Evolutionary conservation across 2,329 filamentous ascomycete genomes (phyloP), one percentile per base, ranked within the genome.

Genomic region (Ophiostoma montium): DNA sequence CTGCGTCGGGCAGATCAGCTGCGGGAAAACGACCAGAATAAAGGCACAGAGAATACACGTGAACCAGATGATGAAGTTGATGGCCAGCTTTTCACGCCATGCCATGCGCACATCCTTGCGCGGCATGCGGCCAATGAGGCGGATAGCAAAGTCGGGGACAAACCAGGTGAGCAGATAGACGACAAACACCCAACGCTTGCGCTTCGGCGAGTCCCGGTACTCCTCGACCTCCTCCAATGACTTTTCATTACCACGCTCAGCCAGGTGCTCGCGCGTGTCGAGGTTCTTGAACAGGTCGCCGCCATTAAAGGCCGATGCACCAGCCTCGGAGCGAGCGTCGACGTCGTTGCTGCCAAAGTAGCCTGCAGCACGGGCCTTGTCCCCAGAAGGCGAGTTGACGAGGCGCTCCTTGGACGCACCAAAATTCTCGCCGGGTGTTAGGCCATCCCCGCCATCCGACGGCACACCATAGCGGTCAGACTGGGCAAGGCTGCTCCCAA

Each of bases 201-300:
- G 85, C 58, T 80, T 86, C 6, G 80, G 70, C 46, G 85, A 90
- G 52, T 86, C 78, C 42, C 77, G 77, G 54, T 82, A 78, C 59
- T 89, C 86, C 55, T 98, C 92, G 2, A 98, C 86, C 64, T 95
- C 90, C 52, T 86, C 80, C 67, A 95, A 77, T 15, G 86, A 80
- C 65, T 90, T 87, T 57, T 94, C 86, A 56, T 95, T 94, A 53
- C 86, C 86, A 57, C 94, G 90, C 66, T 96, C 90, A 0, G 90
- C 86, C 78, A 98, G 87, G 62, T 95, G 86, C 62, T 94, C 85
- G 54, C 87, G 79, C 7, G 90, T 95, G 57, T 96, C 90, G 8
- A 96, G 73, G 59, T 95, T 95, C 60, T 88, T 86, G 73, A 98
- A 98, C 90, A 98, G 95, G 62, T 98, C 92, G 8, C 92, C 89